Base-by-base conservation (phyloP, 2,329 filamentous ascomycete species). In the Verticillium alfalfae region DNA sequence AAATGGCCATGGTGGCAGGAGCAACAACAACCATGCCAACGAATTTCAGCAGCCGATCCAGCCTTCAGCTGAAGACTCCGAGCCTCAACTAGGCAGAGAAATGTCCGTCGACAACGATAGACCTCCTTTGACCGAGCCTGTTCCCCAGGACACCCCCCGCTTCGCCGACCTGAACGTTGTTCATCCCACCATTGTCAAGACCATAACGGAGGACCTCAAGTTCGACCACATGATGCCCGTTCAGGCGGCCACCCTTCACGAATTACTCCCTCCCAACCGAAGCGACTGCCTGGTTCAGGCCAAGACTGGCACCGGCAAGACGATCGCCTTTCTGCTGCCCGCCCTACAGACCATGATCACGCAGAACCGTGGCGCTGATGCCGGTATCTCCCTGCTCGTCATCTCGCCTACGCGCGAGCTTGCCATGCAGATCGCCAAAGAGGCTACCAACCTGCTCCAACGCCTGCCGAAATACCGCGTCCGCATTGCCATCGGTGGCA, bases 291-390 rank as follows among this genome's bases (percentile, higher is more conserved):
- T 96, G 63, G 92, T 91, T 7, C 92, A 95, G 74, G 92, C 92
- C 59, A 93, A 90, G 78, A 96, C 92, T 1, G 92, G 92, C 66
- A 96, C 92, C 0, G 92, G 92, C 68, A 96, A 96, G 78, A 96
- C 92, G 0, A 75, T 95, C 61, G 92, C 89, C 57, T 96, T 96
- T 76, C 81, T 96, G 39, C 78, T 95, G 3, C 92, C 92, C n/a
- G 84, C 91, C n/a, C 78, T 96, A 39, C 90, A 95, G 72, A 90
- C 85, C 63, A 88, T 95, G 69, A 79, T 94, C 67, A 76, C 75
- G 58, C 73, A 73, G 60, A 64, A 67, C 31, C 66, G 68, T 15
- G 61, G 65, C 10, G 68, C 61, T 34, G 73, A 64, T 36, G 71
- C 69, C 64, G 81, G 73, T 70, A 78, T 89, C 38, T 83, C 84